Evolutionary conservation across 139 green algal species (phyloP).

Genomic region (Chlorokybus atmophyticus): DNA sequence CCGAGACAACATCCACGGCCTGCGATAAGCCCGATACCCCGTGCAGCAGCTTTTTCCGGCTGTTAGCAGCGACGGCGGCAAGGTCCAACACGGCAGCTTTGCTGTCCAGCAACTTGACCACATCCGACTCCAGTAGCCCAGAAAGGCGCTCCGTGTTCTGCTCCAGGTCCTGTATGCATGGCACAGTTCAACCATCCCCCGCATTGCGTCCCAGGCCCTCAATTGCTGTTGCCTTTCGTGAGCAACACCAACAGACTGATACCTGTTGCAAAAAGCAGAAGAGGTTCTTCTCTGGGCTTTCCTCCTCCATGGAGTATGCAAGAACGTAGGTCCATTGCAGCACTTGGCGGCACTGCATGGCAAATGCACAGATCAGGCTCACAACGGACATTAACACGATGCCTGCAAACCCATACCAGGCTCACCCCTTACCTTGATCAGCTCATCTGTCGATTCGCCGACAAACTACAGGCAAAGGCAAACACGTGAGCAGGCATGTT

Average conservation of each 20-base stretch:
- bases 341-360: conserved; percentile 9
- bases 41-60: conserved; percentile 12
- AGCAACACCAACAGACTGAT: no score
- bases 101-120: conserved; percentile 4
- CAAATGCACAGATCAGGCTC: no score
- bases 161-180: conserved; percentile 17
- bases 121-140: conserved; percentile 10
- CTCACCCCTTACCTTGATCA: no score
- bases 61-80: neutral
- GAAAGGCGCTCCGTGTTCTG: conserved; percentile 15
- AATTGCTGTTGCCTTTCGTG: no score
- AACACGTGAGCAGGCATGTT: no score
- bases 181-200: no score
- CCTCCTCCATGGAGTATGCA: conserved; percentile 8
- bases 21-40: neutral
- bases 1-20: no score
- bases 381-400: no score
- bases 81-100: conserved; percentile 6
- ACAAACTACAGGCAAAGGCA: conserved; percentile 16
- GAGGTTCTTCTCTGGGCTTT: conserved; percentile 5
- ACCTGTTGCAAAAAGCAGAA: conserved; percentile 18
- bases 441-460: conserved; percentile 16
- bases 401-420: no score
- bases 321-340: conserved; percentile 24
- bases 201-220: no score